Evolutionary conservation across 75 land plant species (phyloP), one percentile per base, ranked within the genome.

Genomic region (Cupressus sempervirens): DNA sequence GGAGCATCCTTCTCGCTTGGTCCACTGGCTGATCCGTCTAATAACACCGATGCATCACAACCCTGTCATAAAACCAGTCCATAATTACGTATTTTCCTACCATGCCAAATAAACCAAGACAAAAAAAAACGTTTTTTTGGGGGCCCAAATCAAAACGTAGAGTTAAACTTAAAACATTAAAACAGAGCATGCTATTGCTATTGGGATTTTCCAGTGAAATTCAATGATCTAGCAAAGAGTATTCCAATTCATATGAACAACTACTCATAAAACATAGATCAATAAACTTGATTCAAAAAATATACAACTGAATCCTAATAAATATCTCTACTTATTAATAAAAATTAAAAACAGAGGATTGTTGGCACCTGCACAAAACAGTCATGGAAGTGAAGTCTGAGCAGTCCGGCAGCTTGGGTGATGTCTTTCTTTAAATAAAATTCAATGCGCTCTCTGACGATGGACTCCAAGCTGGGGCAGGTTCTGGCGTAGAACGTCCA

Each of bases 31-130:
- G 88, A 68, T 74, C 90, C 92, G 65, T 86, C 88, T 16, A 92
- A 82, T 83, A 92, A 13, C 35, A 92, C 92, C 32, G 93, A 92
- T 36, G 58, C 93, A 74, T 92, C 93, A 53, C 93, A 92, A 9
- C 93, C 93, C 93, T 92, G 53, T 76, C 79, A 87, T 32, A 38
- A 35, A 14, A 16, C 35, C 30, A 1, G 20, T 35, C 36, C 9
- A 76, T n/a, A 40, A 76, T 36, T 0, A 15, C 16, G 0, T 13
- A 76, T 34, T 76, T 35, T 50, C 12, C 1, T 11, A 11, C 12
- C 53, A 2, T 1, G 40, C 40, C 40, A 38, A 38, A 38, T 1
- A 38, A 38, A 38, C n/a, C n/a, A n/a, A n/a, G n/a, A 38, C 40
- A 38, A 38, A 38, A 38, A 38, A 38, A n/a, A n/a, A n/a, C n/a